Conservation (phyloP, 2,329 filamentous ascomycete genomes). For the Chrysoporthe deuterocubensis region DNA sequence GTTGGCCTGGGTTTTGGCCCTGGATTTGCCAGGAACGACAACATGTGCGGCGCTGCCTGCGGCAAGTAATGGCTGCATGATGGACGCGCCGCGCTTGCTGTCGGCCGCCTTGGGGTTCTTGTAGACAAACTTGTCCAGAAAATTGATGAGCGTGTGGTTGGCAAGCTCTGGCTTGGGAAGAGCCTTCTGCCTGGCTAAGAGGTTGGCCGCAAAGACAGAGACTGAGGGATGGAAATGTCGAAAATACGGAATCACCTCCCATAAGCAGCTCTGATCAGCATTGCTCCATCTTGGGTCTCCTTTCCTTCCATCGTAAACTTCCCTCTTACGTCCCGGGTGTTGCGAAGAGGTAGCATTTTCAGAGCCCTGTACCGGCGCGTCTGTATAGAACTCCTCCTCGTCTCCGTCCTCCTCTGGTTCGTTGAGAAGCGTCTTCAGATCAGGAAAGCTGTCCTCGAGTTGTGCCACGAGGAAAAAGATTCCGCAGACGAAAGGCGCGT, state of each 20-base stretch:
- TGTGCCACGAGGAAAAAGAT: slow-evolving; percentile 89
- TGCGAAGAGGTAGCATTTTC: slow-evolving; percentile 34
- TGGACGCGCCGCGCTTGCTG: slow-evolving; percentile 75
- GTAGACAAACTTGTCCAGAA: slow-evolving; percentile 98
- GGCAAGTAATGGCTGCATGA: slow-evolving; percentile 87
- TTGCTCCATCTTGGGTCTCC: slow-evolving; percentile 90
- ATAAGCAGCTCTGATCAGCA: slow-evolving; percentile 89
- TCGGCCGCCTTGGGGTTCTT: slow-evolving; percentile 80
- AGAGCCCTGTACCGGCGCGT: slow-evolving; percentile 62
- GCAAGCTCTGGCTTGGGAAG: slow-evolving; percentile 89
- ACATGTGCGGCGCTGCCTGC: slow-evolving; percentile 58
- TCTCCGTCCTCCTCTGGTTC: slow-evolving; percentile 79
- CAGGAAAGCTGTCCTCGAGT: slow-evolving; percentile 77
- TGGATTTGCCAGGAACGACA: slow-evolving; percentile 57
- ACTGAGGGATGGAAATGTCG: slow-evolving; percentile 94
- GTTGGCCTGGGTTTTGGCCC: slow-evolving; percentile 40
- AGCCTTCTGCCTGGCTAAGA: slow-evolving; percentile 71
- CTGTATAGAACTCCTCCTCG: slow-evolving; percentile 64
- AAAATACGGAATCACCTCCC: slow-evolving; percentile 82
- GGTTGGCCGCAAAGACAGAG: slow-evolving; percentile 74
- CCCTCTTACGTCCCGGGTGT: slow-evolving; percentile 30
- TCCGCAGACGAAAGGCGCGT: slow-evolving; percentile 90
- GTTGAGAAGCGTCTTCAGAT: slow-evolving; percentile 76
- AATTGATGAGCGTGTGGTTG: slow-evolving; percentile 89
- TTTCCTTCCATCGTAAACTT: slow-evolving; percentile 82